phyloP scores from a whole-genome alignment of 2,329 filamentous ascomycete genomes.

The Talaromyces sp. region DNA sequence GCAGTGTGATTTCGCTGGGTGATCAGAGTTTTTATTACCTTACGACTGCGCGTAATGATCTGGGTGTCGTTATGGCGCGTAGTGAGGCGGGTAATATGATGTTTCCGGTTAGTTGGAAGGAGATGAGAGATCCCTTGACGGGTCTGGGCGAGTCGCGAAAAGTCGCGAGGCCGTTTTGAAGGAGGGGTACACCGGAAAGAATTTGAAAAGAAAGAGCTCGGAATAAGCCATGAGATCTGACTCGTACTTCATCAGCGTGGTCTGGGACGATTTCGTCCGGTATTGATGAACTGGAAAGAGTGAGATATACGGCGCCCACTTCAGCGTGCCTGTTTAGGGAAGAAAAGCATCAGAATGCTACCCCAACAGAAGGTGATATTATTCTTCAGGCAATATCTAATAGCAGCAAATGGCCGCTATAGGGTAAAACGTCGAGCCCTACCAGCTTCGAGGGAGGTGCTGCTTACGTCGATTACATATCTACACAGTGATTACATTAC shows the following conservation, averaged over 20 bases:
- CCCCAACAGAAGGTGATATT: not conserved
- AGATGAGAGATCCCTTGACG: constrained; percentile 79
- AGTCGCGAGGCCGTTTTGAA: constrained; percentile 88
- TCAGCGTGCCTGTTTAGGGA: not conserved
- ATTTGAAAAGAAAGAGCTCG: not conserved
- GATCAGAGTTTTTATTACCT: constrained; percentile 95
- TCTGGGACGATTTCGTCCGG: not conserved
- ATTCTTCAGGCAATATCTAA: not conserved
- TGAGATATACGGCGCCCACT: not conserved
- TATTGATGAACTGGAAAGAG: not conserved
- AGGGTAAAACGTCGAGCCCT: not conserved
- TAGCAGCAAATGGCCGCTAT: not conserved
- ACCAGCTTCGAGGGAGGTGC: not conserved
- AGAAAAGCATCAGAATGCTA: not conserved
- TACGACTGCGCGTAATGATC: constrained; percentile 83
- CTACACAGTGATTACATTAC: not conserved
- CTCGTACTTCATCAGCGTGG: not conserved
- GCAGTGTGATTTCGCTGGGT: constrained; percentile 81
- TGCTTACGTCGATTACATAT: not conserved
- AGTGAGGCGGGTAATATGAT: constrained; percentile 85
- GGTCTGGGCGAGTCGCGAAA: constrained; percentile 75
- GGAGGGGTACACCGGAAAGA: not conserved
- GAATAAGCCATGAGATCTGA: not conserved
- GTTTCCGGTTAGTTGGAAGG: constrained; percentile 91
- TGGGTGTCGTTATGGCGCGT: constrained; percentile 88